These are phyloP conservation scores for Boletus fagicola DNA, from an alignment of 768 basidiomycete genomes.

Conservation along the genomic window DNA sequence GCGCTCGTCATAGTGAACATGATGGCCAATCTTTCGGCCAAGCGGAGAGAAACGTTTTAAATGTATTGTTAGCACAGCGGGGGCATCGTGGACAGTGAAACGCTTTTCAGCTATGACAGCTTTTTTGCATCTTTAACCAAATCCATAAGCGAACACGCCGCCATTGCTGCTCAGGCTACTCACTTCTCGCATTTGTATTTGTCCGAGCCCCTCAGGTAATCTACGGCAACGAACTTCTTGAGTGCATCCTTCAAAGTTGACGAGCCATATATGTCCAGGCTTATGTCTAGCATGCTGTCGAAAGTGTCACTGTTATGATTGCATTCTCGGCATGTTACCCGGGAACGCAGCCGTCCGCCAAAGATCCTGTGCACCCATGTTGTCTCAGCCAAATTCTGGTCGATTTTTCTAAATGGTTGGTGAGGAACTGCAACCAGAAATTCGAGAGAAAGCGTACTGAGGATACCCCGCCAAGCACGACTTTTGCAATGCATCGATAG, in stretches of 20 bases:
- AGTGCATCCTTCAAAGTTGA: slow-evolving; percentile 68
- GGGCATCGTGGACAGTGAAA: slow-evolving; percentile 87
- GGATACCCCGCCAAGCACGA: slow-evolving; percentile 71
- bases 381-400: slow-evolving; percentile 71
- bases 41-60: slow-evolving; percentile 92
- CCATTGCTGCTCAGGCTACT: slow-evolving; percentile 31
- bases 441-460: slow-evolving; percentile 48
- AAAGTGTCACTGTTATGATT: slow-evolving; percentile 91
- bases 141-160: slow-evolving; percentile 5
- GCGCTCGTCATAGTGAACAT: slow-evolving; percentile 74
- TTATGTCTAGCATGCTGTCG: slow-evolving; percentile 91
- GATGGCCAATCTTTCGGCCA: slow-evolving; percentile 81
- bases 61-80: slow-evolving; percentile 85
- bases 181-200: slow-evolving; percentile 99
- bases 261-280: slow-evolving; percentile 77
- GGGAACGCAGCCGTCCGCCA: slow-evolving; percentile 86
- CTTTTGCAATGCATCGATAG: slow-evolving; percentile 87
- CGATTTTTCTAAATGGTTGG: slow-evolving; percentile 53
- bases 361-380: slow-evolving; percentile 96
- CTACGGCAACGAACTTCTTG: slow-evolving; percentile 75
- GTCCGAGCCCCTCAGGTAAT: slow-evolving; percentile 84
- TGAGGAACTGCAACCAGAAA: slow-evolving; percentile 12
- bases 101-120: slow-evolving; percentile 86
- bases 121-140: slow-evolving; percentile 74
- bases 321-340: slow-evolving; percentile 84